Evolutionary conservation across 352 stramenopile species (phyloP).

Genomic region (Phytopythium montanum): DNA sequence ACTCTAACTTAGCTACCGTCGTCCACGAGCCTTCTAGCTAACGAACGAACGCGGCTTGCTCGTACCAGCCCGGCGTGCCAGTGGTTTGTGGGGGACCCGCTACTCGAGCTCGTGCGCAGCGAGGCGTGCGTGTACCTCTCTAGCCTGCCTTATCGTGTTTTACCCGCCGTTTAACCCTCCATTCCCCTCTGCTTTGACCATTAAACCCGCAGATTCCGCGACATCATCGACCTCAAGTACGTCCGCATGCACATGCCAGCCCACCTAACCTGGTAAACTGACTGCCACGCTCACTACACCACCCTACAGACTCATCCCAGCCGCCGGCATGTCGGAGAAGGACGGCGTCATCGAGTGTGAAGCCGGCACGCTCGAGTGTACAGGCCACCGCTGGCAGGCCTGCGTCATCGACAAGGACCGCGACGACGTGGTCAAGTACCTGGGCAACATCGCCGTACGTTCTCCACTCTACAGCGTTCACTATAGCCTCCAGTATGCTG

Average conservation of each 20-base stretch:
- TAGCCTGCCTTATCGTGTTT: background rate
- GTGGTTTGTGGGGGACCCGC: constrained; percentile 71
- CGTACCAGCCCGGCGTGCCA: constrained; percentile 65
- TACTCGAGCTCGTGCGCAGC: constrained; percentile 65
- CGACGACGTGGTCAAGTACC: constrained; percentile 73
- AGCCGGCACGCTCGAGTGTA: constrained; percentile 62
- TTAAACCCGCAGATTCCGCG: constrained; percentile 51
- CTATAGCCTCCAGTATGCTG: background rate
- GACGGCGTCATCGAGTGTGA: constrained; percentile 59
- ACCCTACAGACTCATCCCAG: constrained; percentile 49
- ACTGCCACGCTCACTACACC: background rate
- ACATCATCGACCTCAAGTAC: constrained; percentile 67
- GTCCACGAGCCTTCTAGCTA: background rate
- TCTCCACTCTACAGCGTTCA: background rate
- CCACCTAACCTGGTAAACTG: background rate
- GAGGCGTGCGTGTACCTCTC: constrained; percentile 33
- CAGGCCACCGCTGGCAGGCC: constrained; percentile 62
- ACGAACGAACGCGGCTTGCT: background rate
- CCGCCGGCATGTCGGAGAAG: constrained; percentile 66
- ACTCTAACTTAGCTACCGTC: no score
- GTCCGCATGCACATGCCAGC: background rate
- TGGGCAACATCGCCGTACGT: constrained; percentile 65
- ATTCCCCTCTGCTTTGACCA: no score
- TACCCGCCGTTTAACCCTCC: background rate
- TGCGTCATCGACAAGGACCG: constrained; percentile 75